phyloP scores from a whole-genome alignment of 1,139 yeast species.

The Eremothecium cymbalariae region DNA sequence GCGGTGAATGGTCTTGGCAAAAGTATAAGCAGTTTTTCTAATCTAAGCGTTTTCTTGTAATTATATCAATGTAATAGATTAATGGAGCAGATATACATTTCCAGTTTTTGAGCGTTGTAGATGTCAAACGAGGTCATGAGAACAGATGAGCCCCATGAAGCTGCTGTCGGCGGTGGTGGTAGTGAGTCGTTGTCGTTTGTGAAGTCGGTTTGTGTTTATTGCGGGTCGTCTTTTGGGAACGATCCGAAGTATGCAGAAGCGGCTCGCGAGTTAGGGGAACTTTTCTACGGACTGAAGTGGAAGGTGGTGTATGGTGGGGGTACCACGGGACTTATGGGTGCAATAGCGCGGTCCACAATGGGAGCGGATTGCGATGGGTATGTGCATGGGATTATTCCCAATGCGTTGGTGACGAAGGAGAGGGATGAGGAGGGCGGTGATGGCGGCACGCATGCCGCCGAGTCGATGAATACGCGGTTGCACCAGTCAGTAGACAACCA shows the following conservation, averaged over 20 bases:
- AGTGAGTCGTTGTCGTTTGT: no score
- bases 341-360: constrained; percentile 67
- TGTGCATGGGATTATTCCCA: constrained; percentile 83
- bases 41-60: no score
- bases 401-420: constrained; percentile 70
- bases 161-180: no score
- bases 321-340: constrained; percentile 77
- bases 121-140: no score
- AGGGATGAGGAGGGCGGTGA: constrained; percentile 33
- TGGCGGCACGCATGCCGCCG: constrained; percentile 30
- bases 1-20: no score
- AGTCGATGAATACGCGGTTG: constrained; percentile 40
- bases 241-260: constrained; percentile 42
- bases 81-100: no score
- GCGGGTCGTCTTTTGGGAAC: constrained; percentile 75
- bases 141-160: no score
- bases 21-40: no score
- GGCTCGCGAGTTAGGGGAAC: constrained; percentile 53
- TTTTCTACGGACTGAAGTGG: constrained; percentile 53
- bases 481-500: constrained; percentile 39
- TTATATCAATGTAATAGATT: no score
- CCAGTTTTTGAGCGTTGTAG: no score
- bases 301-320: constrained; percentile 91
- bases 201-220: constrained; percentile 71
- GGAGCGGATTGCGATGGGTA: constrained; percentile 48